Conservation (phyloP, 1,284 basidiomycete genomes). For the Porodaedalea pini region DNA sequence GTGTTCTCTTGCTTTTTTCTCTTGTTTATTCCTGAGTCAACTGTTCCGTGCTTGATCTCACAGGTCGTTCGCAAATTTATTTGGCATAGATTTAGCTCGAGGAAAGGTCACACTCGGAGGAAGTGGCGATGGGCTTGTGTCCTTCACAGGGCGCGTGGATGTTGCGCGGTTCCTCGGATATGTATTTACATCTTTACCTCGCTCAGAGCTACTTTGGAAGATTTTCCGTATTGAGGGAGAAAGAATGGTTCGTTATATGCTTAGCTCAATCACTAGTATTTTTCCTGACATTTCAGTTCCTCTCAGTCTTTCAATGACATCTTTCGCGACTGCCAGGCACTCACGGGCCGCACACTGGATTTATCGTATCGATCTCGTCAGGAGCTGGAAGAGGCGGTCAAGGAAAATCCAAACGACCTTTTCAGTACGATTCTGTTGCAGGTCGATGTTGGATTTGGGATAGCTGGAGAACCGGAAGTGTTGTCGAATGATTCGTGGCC, state of each 20-base stretch:
- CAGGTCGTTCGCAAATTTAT: too few relatives aligned
- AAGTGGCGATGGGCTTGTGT: too few relatives aligned
- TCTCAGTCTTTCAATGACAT: constrained; percentile 4
- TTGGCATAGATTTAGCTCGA: too few relatives aligned
- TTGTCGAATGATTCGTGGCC: constrained; percentile 10
- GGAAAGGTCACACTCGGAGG: too few relatives aligned
- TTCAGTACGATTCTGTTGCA: too few relatives aligned
- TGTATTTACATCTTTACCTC: constrained; percentile 32
- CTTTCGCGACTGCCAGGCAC: not conserved
- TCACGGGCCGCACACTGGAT: not conserved
- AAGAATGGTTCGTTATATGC: constrained; percentile 22
- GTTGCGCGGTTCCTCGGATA: constrained; percentile 37
- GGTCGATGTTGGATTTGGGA: constrained; percentile 4
- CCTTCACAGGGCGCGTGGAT: constrained; percentile 34
- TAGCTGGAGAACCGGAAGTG: constrained; percentile 9
- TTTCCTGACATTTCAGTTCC: too few relatives aligned
- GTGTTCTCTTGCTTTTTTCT: too few relatives aligned
- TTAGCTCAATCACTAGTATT: too few relatives aligned
- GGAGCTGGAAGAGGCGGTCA: constrained; percentile 3
- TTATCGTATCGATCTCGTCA: constrained; percentile 3
- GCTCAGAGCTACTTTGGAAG: constrained; percentile 28
- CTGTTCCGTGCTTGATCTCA: too few relatives aligned
- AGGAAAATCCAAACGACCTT: constrained; percentile 12
- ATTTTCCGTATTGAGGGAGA: constrained; percentile 39
- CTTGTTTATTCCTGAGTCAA: too few relatives aligned